Percentiles rank a stretch among this genome's conserved stretches.
phyloP scores from a whole-genome alignment of 352 stramenopile genomes.

The Phytophthora agathidicida region DNA sequence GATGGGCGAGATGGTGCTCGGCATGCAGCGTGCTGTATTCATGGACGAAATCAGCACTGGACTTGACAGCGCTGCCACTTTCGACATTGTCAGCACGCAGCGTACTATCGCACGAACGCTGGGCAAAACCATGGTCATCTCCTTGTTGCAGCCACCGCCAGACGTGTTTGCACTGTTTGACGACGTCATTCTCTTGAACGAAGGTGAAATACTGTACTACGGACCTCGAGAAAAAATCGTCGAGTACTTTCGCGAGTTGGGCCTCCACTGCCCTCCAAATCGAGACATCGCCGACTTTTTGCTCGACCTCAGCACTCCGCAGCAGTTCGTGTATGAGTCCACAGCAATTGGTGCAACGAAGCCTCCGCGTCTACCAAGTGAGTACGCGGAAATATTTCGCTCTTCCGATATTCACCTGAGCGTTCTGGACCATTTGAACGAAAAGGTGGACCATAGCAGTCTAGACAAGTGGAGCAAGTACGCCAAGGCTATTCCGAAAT shows the following conservation, averaged over 20 bases:
- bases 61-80: constrained; percentile 91
- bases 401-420: background rate
- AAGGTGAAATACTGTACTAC: constrained; percentile 88
- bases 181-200: constrained; percentile 88
- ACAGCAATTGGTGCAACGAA: background rate
- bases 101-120: constrained; percentile 36
- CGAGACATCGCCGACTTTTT: constrained; percentile 47
- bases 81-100: constrained; percentile 80
- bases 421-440: constrained; percentile 76
- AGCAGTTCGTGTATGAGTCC: constrained; percentile 27
- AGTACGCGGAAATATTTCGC: constrained; percentile 15
- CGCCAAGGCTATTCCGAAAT: constrained; percentile 7
- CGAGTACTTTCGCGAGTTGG: constrained; percentile 71
- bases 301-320: constrained; percentile 31
- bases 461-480: constrained; percentile 48
- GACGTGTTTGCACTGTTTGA: constrained; percentile 93
- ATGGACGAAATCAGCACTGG: constrained; percentile 92
- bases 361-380: constrained; percentile 5
- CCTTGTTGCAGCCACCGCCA: constrained; percentile 50
- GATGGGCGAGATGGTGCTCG: constrained; percentile 57
- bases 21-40: constrained; percentile 54
- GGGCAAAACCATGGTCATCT: constrained; percentile 39
- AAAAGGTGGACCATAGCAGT: constrained; percentile 84
- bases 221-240: constrained; percentile 43
- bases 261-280: constrained; percentile 41